Conservation (phyloP, 176 grass and related monocot species). For the Carex parvula region DNA sequence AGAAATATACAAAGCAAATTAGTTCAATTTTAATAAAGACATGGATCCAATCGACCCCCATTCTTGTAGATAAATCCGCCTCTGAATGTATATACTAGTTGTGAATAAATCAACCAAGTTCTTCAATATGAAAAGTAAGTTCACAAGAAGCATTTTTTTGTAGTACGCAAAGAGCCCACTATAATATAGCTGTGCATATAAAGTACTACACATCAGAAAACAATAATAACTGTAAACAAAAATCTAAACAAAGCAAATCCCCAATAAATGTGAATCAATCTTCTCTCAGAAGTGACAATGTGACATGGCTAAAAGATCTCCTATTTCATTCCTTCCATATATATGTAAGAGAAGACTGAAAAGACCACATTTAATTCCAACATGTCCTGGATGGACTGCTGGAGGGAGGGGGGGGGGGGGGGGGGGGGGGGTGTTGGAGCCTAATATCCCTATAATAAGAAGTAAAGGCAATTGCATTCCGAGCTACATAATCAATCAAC, state of each 20-base stretch:
- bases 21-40: too few species aligned
- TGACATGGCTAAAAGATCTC: too few species aligned
- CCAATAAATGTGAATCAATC: neutral
- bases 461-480: neutral
- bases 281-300: too few species aligned
- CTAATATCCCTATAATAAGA: neutral
- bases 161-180: neutral
- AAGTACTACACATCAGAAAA: neutral
- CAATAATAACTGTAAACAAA: neutral
- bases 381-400: neutral
- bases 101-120: neutral
- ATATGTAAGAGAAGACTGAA: too few species aligned
- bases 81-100: too few species aligned
- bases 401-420: too few species aligned
- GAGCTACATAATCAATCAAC: neutral
- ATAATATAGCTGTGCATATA: neutral
- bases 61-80: too few species aligned
- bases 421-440: neutral
- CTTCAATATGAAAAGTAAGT: neutral
- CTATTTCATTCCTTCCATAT: too few species aligned
- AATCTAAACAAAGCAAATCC: neutral
- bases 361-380: too few species aligned
- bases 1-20: neutral
- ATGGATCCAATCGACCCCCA: too few species aligned
- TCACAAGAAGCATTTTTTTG: neutral